These are phyloP conservation scores for Lentinula boryana DNA, from an alignment of 768 basidiomycete species.

Conservation along the genomic window DNA sequence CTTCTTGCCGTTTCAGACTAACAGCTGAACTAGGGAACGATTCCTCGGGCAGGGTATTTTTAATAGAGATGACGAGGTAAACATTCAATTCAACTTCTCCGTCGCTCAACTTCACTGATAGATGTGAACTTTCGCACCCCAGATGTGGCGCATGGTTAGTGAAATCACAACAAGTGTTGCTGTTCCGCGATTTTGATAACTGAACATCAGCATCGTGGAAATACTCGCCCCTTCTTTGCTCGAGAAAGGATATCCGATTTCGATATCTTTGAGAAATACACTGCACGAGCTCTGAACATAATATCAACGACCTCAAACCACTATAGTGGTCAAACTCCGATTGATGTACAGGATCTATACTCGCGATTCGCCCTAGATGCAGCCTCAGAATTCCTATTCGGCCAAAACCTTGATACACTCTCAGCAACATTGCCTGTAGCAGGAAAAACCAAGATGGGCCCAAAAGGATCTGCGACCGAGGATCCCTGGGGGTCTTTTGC, in stretches of 20 bases:
- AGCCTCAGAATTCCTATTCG: conserved; percentile 71
- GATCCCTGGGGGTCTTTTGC: conserved; percentile 61
- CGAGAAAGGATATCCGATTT: conserved; percentile 69
- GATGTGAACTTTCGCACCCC: conserved; percentile 2
- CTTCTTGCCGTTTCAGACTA: not conserved
- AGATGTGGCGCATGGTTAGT: conserved; percentile 63
- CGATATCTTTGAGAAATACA: conserved; percentile 56
- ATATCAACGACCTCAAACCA: conserved; percentile 32
- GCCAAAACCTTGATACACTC: conserved; percentile 56
- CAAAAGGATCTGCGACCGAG: conserved; percentile 54
- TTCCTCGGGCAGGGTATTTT: conserved; percentile 77
- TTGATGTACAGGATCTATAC: conserved; percentile 65
- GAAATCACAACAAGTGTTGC: not conserved
- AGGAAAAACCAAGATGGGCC: conserved; percentile 37
- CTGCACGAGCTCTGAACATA: conserved; percentile 39
- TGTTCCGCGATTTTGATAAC: not conserved
- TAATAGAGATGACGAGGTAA: conserved; percentile 67
- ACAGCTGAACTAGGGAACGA: conserved; percentile 31
- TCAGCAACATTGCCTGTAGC: conserved; percentile 47
- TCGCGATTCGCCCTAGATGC: conserved; percentile 65
- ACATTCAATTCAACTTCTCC: not conserved
- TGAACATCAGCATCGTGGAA: conserved; percentile 48
- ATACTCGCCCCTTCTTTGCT: conserved; percentile 70
- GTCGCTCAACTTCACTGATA: not conserved
- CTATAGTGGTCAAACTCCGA: conserved; percentile 26